Evolutionary conservation across 2,329 filamentous ascomycete species (phyloP), one percentile per base, ranked within the genome.

Genomic region (Venturia asperata): DNA sequence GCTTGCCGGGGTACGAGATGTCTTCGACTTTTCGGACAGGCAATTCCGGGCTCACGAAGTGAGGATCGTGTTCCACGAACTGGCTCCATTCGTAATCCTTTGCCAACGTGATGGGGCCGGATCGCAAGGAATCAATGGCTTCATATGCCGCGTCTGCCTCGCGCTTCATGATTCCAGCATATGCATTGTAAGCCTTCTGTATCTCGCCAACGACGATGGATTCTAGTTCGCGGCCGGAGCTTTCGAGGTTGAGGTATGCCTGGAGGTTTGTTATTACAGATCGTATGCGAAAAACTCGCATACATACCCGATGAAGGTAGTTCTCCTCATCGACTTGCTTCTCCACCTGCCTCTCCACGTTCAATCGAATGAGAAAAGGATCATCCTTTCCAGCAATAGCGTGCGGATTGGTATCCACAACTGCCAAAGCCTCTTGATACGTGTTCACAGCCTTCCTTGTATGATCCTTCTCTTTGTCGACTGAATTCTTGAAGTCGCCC

Each of bases 191-290:
- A 0, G 94, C 92, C 76, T 97, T 97, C 74, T 99, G 94, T 52
- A 99, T 95, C 77, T 99, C 94, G 69, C 92, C 91, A 17, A 99
- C 91, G 0, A 99, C 91, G 68, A 99, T 97, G 0, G 91, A 90
- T 77, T 99, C 94, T 2, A 99, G 85, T 77, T 99, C 94, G 67
- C 92, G 88, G 2, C 94, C 94, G 19, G 94, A 97, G 69, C 86
- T 90, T 75, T 99, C 94, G 17, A 99, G 82, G 74, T 99, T 97
- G 63, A 97, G 82, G 72, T 95, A 97, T 11, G 94, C 94, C 89
- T 96, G 66, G 24, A 27, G 43, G 39, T 21, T 4, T n/a, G 11
- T 62, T n/a, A 55, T 39, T 43, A 30, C 19, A 64, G 60, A 71
- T 71, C 72, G 65, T 70, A 68, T 47, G 15, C 37, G 65, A 21